Evolutionary conservation across 2,329 filamentous ascomycete species (phyloP).

Genomic region (Leptodontidium sp.): DNA sequence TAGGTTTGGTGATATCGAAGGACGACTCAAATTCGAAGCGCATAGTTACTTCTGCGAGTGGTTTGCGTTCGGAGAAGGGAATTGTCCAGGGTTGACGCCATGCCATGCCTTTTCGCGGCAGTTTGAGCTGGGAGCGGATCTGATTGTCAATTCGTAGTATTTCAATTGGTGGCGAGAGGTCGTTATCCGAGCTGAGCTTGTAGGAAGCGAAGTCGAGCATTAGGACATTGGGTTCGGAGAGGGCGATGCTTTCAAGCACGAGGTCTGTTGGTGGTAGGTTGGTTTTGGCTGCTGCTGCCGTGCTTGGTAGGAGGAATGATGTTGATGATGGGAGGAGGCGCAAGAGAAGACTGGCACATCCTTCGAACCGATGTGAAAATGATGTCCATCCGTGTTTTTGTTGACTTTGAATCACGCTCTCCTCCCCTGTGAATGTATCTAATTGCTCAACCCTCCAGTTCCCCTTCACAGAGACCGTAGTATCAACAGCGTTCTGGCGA

Average conservation of each 20-base stretch:
- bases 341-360: constrained; percentile 45
- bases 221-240: constrained; percentile 47
- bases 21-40: constrained; percentile 42
- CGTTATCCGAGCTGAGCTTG: constrained; percentile 31
- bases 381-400: constrained; percentile 38
- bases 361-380: constrained; percentile 44
- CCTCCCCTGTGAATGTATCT: constrained; percentile 43
- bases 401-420: constrained; percentile 19
- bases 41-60: constrained; percentile 37
- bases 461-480: constrained; percentile 41
- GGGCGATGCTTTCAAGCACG: constrained; percentile 29
- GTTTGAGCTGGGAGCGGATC: constrained; percentile 38
- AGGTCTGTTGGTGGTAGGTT: neutral
- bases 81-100: constrained; percentile 46
- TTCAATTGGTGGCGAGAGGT: constrained; percentile 40
- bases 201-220: constrained; percentile 46
- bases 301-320: constrained; percentile 32
- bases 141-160: constrained; percentile 46
- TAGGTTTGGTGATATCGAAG: constrained; percentile 27
- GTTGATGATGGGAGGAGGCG: constrained; percentile 33
- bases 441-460: constrained; percentile 42
- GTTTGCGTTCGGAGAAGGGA: constrained; percentile 34
- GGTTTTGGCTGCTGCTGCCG: neutral
- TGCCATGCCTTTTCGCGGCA: constrained; percentile 42
- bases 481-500: constrained; percentile 34